Percentiles rank a stretch among this genome's conserved stretches.
Evolutionary conservation across 352 stramenopile genomes (phyloP).

Genomic region (Globisporangium nunn): DNA sequence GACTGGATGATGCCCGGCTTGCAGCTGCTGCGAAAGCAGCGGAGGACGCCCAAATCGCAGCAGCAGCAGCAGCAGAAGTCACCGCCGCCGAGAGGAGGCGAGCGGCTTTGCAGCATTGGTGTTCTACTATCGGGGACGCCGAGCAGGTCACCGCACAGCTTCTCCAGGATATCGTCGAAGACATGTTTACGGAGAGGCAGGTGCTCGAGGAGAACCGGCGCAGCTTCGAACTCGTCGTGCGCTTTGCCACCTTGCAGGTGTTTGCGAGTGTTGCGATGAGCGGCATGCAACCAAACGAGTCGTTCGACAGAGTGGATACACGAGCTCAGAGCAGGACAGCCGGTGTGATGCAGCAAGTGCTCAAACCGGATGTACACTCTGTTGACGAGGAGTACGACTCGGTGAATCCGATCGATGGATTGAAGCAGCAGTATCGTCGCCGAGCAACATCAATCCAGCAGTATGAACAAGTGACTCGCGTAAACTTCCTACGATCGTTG

Average conservation of each 20-base stretch:
- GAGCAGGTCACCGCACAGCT: constrained; percentile 29
- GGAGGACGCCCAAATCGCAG: neutral
- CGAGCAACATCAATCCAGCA: constrained; percentile 5
- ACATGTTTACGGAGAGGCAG: constrained; percentile 45
- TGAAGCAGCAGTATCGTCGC: neutral
- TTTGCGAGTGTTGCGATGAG: constrained; percentile 24
- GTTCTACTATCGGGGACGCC: constrained; percentile 18
- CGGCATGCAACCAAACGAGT: constrained; percentile 10
- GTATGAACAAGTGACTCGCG: constrained; percentile 3
- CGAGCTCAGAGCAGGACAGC: neutral
- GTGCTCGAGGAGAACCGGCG: constrained; percentile 23
- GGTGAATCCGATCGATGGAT: no score
- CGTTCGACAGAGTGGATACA: constrained; percentile 16
- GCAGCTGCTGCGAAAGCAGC: neutral
- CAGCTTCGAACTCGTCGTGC: constrained; percentile 16
- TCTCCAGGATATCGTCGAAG: constrained; percentile 24
- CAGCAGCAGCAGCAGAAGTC: neutral
- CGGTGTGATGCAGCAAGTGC: constrained; percentile 9
- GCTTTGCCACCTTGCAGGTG: constrained; percentile 14
- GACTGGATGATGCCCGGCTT: neutral
- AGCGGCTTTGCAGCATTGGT: constrained; percentile 7
- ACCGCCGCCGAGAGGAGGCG: neutral
- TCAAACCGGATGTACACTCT: constrained; percentile 1
- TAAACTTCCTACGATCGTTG: constrained; percentile 18
- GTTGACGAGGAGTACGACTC: neutral